Evolutionary conservation across 2,329 filamentous ascomycete species (phyloP), one percentile per base, ranked within the genome.

Genomic region (Xylaria polymorpha): DNA sequence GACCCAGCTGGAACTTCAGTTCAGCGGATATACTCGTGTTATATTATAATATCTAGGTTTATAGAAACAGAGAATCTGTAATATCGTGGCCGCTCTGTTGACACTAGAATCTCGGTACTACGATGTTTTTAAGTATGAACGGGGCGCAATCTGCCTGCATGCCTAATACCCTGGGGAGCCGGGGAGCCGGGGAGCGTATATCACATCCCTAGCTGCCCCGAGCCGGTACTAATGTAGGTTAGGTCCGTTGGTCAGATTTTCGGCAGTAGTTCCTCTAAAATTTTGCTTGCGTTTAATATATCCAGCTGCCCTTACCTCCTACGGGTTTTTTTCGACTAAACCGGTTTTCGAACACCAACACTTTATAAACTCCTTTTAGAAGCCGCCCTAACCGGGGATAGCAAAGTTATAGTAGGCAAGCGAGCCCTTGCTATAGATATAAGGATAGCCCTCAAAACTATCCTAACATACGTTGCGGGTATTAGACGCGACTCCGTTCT

Each of bases 371-470:
- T 46, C 6, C n/a, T 9, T 20, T 46, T 6, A 46, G n/a, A 46
- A 46, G 43, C 43, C n/a, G n/a, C 43, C n/a, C n/a, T 46, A 4
- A 20, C 43, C 7, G n/a, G n/a, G 6, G 7, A 44, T 44, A 6
- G 18, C 41, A 6, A 44, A 10, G 1, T 44, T 44, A n/a, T 44
- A 44, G 14, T 44, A 46, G n/a, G n/a, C n/a, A 46, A 46, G 43
- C 43, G n/a, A 46, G 43, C 43, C n/a, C 7, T 46, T 46, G n/a
- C n/a, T n/a, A 46, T 46, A 6, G n/a, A 46, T 46, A 46, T 6
- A 46, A 46, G n/a, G n/a, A 46, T 46, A 46, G n/a, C 43, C 43
- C n/a, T 46, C n/a, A 46, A 46, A 46, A 46, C 43, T 46, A 46
- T 46, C n/a, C n/a, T 46, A 7, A 46, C n/a, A 46, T 46, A 46